Base-by-base conservation (phyloP, 2,329 filamentous ascomycete genomes). In the Lecanosticta acicola region DNA sequence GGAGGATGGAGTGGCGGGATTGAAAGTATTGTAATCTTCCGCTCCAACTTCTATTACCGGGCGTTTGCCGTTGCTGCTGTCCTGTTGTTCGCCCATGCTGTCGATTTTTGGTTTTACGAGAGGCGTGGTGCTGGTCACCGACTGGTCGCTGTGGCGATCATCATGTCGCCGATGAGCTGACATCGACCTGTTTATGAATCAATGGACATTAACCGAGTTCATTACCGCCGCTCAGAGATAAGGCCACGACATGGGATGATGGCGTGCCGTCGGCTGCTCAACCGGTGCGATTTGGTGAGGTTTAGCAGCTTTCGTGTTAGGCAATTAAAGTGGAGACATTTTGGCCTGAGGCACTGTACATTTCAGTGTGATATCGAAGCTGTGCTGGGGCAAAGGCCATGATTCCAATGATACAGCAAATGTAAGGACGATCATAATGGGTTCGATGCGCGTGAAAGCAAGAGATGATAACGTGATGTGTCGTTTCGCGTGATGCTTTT, bases 401-500 rank as follows among this genome's bases (percentile, higher is more conserved):
- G n/a, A n/a, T n/a, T n/a, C n/a, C n/a, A n/a, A n/a, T n/a, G n/a
- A n/a, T n/a, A n/a, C n/a, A n/a, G n/a, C n/a, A n/a, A n/a, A n/a
- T n/a, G n/a, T n/a, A n/a, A n/a, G n/a, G n/a, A n/a, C n/a, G n/a
- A n/a, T n/a, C n/a, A n/a, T n/a, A n/a, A n/a, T n/a, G n/a, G n/a
- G n/a, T n/a, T n/a, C n/a, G n/a, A n/a, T n/a, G n/a, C n/a, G n/a
- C n/a, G n/a, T n/a, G n/a, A 39, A 24, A 16, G 24, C 37, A n/a
- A 39, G 9, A 37, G 17, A 3, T 10, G 33, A 35, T 14, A n/a
- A 43, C n/a, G 18, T 33, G 3, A 35, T 41, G 38, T 19, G 38
- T 29, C 24, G 11, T 43, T 46, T 41, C 44, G 49, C 46, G 46
- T 52, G 41, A 48, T 48, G 43, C 45, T 48, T 40, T n/a, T 46